phyloP scores from a whole-genome alignment of 2,329 filamentous ascomycete genomes.

The Tolypocladium tundrense region DNA sequence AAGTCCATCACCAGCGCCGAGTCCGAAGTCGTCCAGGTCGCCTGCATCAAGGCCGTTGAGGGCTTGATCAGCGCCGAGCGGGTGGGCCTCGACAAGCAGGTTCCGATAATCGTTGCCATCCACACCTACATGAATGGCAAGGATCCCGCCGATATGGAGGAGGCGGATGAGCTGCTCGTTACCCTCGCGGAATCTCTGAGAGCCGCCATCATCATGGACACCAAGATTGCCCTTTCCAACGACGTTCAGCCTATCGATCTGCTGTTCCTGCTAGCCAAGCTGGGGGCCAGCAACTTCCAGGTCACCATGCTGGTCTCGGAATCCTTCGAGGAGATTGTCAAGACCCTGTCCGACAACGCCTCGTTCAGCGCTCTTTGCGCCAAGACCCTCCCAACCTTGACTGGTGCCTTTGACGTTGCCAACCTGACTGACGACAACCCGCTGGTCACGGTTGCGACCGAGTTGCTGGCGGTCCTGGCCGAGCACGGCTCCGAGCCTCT shows the following conservation, averaged over 20 bases:
- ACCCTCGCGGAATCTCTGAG: slow-evolving; percentile 80
- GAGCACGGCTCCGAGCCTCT: slow-evolving; percentile 78
- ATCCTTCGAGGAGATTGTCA: slow-evolving; percentile 80
- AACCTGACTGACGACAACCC: slow-evolving; percentile 76
- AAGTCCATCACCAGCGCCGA: slow-evolving; percentile 64
- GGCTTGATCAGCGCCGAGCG: slow-evolving; percentile 45
- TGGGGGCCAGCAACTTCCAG: slow-evolving; percentile 84
- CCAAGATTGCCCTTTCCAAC: slow-evolving; percentile 60
- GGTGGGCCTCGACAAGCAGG: slow-evolving; percentile 46
- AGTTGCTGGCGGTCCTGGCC: slow-evolving; percentile 70
- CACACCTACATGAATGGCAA: slow-evolving; percentile 68
- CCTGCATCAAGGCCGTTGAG: slow-evolving; percentile 81
- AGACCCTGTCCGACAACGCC: slow-evolving; percentile 53
- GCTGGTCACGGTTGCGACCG: slow-evolving; percentile 76
- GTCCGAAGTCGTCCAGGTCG: slow-evolving; percentile 83
- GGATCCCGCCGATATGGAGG: slow-evolving; percentile 72
- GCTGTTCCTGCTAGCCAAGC: slow-evolving; percentile 80
- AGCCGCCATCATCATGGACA: slow-evolving; percentile 71
- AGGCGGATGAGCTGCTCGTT: slow-evolving; percentile 85
- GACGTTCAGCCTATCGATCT: slow-evolving; percentile 68
- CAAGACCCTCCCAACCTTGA: slow-evolving; percentile 81
- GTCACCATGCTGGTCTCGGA: slow-evolving; percentile 80
- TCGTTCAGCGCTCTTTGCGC: slow-evolving; percentile 70
- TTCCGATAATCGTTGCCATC: slow-evolving; percentile 49
- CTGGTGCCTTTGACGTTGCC: slow-evolving; percentile 80